Base-by-base conservation (phyloP, 352 stramenopile species). In the Phytophthora cajani region DNA sequence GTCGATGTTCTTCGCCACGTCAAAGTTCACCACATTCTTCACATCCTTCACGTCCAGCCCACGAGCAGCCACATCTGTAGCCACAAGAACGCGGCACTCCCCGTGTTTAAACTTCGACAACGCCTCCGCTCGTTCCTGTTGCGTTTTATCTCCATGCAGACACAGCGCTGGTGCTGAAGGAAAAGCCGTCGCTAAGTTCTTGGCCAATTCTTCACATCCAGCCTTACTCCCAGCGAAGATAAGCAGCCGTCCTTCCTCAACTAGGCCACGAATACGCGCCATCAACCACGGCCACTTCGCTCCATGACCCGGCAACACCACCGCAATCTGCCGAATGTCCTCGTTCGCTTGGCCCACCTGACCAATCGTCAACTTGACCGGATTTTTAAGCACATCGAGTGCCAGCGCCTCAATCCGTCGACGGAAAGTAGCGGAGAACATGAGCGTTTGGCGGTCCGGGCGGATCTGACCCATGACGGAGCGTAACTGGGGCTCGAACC, bases 1-100 rank as follows among this genome's bases (percentile, higher is more conserved):
- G 57, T 98, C 92, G 47, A 98, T 98, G 33, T 85, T 97, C 70
- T 97, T 97, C 21, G 92, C 92, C n/a, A 95, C 81, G 60, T 98
- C 92, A 58, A 92, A 98, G 62, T 97, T 97, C 53, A 98, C 80
- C 1, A 98, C 92, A 5, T 82, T 97, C 63, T 94, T 96, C 30
- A 98, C 78, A 38, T 97, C 83, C 65, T 97, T 97, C 27, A 97
- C 88, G 53, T 97, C 91, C 10, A 97, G 72, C 7, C 91, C 91
- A 46, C 91, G 87, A 2, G 92, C 82, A 6, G 92, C 92, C 3
- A 98, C 91, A 53, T 98, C 92, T 0, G 92, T 98, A 19, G 89
- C 92, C 1, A 98, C 84, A 1, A 98, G 65, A 40, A 98, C 81
- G 2, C 64, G 64, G 46, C 84, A 91, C 5, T 78, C 80, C 10